Base-by-base conservation (phyloP, 2,329 filamentous ascomycete species). In the Calonectria crousiana region DNA sequence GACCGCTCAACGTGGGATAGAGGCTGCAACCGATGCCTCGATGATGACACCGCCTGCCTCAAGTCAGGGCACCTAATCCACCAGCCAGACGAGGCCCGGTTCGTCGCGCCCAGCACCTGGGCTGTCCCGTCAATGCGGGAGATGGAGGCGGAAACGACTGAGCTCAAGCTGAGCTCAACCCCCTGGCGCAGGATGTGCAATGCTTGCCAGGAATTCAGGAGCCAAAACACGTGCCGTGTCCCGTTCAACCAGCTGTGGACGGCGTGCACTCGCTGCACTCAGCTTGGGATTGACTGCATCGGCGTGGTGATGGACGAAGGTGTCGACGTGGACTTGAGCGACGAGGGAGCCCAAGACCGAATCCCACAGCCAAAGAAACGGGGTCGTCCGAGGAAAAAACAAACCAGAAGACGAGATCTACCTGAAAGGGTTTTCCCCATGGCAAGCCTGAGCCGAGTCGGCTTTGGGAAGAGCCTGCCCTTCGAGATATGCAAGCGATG, bases 281-380 rank as follows among this genome's bases (percentile, higher is more conserved):
- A 82, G 67, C 70, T 82, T 36, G 83, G 83, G 16, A 76, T 84
- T 53, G 79, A 81, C 66, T 85, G 84, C 47, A 6, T 78, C 18
- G 52, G 9, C 26, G 23, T 20, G 8, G 14, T 18, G 6, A 11
- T 3, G 0, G 14, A 20, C 10, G 23, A 4, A 0, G 32, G 38
- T 28, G 13, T 16, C 23, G 36, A 30, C n/a, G 18, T 9, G 8
- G 36, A 41, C n/a, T 23, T 13, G 9, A 47, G 36, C 13, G 34
- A 38, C 16, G 13, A 28, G 23, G 34, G 16, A 20, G 32, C 20
- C 16, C 18, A n/a, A 16, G 52, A 30, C 9, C 28, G 14, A 20
- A 9, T 5, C 26, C 36, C 28, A 16, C 30, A 30, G 8, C 20
- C 38, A 28, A n/a, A n/a, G 30, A 52, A 26, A 28, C 51, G 18